Conservation (phyloP, 2,329 filamentous ascomycete species). For the Trematosphaeria pertusa region DNA sequence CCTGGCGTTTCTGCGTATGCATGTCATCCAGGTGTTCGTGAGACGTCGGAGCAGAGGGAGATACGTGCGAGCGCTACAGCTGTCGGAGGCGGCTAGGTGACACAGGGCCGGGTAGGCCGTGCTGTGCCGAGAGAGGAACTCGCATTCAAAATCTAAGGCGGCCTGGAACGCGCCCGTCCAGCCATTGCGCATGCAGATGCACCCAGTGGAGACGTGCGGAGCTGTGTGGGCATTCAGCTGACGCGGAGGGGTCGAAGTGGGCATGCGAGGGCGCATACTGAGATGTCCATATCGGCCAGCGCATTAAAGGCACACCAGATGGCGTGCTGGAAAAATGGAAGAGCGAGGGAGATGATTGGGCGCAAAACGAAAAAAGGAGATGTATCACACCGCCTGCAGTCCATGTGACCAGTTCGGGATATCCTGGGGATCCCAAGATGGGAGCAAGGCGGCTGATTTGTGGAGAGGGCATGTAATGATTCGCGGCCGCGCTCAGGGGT, state of each 20-base stretch:
- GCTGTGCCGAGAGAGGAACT: conserved; percentile 3
- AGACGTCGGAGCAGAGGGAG: conserved; percentile 24
- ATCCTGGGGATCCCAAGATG: conserved; percentile 11
- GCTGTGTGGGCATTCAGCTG: conserved; percentile 4
- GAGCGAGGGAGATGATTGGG: conserved; percentile 26
- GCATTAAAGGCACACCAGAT: conserved; percentile 2
- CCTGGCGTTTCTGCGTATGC: conserved; percentile 23
- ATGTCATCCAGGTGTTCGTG: conserved; percentile 36
- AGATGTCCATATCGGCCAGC: neutral
- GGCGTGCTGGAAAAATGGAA: conserved; percentile 6
- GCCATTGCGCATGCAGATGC: conserved; percentile 6
- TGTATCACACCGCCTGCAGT: conserved; percentile 43
- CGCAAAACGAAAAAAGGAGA: conserved; percentile 9
- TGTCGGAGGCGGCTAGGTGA: conserved; percentile 11
- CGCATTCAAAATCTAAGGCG: neutral
- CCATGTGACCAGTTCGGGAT: conserved; percentile 34
- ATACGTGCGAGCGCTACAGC: conserved; percentile 35
- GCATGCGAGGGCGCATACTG: neutral
- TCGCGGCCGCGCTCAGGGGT: conserved; percentile 35
- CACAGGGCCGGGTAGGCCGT: conserved; percentile 5
- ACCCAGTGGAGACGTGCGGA: conserved; percentile 1
- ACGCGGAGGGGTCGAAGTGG: conserved; percentile 1
- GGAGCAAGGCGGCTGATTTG: no score
- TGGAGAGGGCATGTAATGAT: conserved; percentile 31
- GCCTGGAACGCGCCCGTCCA: neutral